phyloP scores from a whole-genome alignment of 1,284 basidiomycete species.

The Tylopilus orsonianus region DNA sequence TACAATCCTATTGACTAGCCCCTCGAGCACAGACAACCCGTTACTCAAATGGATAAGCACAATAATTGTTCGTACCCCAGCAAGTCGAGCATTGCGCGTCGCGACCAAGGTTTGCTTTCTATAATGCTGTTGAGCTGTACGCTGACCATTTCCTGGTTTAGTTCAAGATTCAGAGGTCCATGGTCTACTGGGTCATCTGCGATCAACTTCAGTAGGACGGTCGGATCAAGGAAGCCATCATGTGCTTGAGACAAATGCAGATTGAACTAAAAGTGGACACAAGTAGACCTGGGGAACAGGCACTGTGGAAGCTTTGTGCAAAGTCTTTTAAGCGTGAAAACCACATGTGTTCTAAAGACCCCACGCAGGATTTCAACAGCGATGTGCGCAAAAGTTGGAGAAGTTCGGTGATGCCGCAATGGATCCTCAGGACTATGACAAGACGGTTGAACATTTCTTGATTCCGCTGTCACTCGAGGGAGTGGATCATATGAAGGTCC shows the following conservation, averaged over 20 bases:
- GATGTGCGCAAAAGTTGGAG: neutral
- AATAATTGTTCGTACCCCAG: too few species aligned
- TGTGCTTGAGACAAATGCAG: neutral
- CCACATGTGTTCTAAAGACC: neutral
- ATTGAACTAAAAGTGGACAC: neutral
- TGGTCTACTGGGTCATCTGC: neutral
- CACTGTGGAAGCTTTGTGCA: neutral
- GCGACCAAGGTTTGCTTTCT: too few species aligned
- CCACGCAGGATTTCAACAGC: neutral
- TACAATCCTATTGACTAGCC: too few species aligned
- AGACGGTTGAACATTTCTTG: neutral
- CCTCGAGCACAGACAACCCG: too few species aligned
- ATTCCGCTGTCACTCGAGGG: neutral
- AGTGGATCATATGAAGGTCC: neutral
- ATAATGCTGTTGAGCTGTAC: neutral
- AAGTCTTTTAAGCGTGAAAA: neutral
- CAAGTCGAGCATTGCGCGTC: too few species aligned
- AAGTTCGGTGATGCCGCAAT: neutral
- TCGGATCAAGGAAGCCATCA: neutral
- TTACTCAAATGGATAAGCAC: too few species aligned
- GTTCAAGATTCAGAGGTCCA: neutral
- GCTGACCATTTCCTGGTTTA: neutral
- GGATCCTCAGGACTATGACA: neutral
- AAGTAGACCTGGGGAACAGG: neutral
- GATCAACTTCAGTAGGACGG: neutral